A percentile compares a stretch with the other conserved stretches of the same genome.
Conservation (phyloP, 2,329 filamentous ascomycete species). For the Fusarium tjaetaba region DNA sequence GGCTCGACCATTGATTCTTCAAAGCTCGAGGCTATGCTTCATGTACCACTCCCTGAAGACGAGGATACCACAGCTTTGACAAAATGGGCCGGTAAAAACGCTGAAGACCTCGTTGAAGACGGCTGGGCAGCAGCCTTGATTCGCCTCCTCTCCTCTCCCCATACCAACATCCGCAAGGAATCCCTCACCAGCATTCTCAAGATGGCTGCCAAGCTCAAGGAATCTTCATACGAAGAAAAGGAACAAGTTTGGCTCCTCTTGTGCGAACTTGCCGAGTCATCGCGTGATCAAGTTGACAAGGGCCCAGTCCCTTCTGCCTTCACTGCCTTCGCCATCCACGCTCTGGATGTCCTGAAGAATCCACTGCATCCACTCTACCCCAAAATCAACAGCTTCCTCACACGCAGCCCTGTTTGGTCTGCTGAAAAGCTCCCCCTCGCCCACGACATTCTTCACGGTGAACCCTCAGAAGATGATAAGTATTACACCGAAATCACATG, state of each 20-base stretch:
- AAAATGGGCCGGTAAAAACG: slow-evolving; percentile 79
- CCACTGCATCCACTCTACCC: slow-evolving; percentile 86
- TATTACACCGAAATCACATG: slow-evolving; percentile 79
- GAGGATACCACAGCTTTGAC: slow-evolving; percentile 64
- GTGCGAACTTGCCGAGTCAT: slow-evolving; percentile 82
- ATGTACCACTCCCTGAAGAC: slow-evolving; percentile 56
- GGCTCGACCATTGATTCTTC: slow-evolving; percentile 47
- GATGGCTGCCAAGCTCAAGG: slow-evolving; percentile 69
- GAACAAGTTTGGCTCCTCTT: slow-evolving; percentile 83
- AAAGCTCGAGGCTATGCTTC: slow-evolving; percentile 63
- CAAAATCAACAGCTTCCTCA: slow-evolving; percentile 87
- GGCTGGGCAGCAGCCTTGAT: slow-evolving; percentile 76
- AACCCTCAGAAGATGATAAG: slow-evolving; percentile 76
- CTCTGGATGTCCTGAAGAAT: slow-evolving; percentile 75
- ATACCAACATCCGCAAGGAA: slow-evolving; percentile 81
- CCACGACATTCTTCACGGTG: slow-evolving; percentile 68
- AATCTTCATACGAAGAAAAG: slow-evolving; percentile 78
- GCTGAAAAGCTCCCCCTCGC: slow-evolving; percentile 78
- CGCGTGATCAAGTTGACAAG: slow-evolving; percentile 62
- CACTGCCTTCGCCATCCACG: slow-evolving; percentile 77
- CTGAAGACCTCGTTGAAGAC: slow-evolving; percentile 82
- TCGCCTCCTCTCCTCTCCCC: slow-evolving; percentile 77
- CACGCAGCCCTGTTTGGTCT: slow-evolving; percentile 80
- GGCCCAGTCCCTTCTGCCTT: slow-evolving; percentile 76
- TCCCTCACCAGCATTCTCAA: slow-evolving; percentile 76